Evolutionary conservation across 768 basidiomycete species (phyloP).

Genomic region (Phanerodontia chrysosporium): DNA sequence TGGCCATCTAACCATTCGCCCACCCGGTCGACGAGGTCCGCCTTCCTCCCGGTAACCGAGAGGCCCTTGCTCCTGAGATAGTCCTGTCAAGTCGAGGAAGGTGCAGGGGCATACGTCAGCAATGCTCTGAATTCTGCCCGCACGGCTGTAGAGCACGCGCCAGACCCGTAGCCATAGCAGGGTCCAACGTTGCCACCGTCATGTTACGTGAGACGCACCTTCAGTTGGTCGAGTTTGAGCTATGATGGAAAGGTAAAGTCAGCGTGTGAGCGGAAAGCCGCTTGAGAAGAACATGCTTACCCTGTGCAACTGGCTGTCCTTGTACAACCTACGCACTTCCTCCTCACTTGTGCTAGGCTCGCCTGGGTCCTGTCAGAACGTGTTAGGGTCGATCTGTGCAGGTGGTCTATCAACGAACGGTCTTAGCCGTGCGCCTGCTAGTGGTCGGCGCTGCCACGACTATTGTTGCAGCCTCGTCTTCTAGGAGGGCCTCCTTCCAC

Average conservation of each 20-base stretch:
- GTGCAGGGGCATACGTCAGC: background rate
- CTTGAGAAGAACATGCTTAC: slow-evolving; percentile 34
- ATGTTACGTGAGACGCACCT: slow-evolving; percentile 40
- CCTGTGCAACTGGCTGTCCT: slow-evolving; percentile 58
- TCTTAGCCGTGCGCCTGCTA: slow-evolving; percentile 60
- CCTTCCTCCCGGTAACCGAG: slow-evolving; percentile 64
- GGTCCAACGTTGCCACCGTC: background rate
- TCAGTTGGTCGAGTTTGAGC: slow-evolving; percentile 77
- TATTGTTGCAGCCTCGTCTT: slow-evolving; percentile 60
- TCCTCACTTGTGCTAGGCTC: slow-evolving; percentile 64
- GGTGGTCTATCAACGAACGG: background rate
- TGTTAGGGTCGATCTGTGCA: background rate
- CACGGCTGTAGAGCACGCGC: background rate
- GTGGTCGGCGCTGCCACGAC: slow-evolving; percentile 36
- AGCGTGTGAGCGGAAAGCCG: slow-evolving; percentile 7
- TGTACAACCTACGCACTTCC: slow-evolving; percentile 67
- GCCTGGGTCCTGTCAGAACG: slow-evolving; percentile 45
- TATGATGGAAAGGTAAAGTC: slow-evolving; percentile 27
- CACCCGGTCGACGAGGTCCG: slow-evolving; percentile 64
- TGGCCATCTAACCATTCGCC: slow-evolving; percentile 53
- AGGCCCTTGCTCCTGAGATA: slow-evolving; percentile 67
- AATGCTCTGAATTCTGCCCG: background rate
- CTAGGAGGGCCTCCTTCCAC: slow-evolving; percentile 63
- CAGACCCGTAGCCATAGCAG: background rate
- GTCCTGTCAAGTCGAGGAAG: slow-evolving; percentile 38